phyloP scores from a whole-genome alignment of 495 filamentous ascomycete species.

The Penicillium nucicola region DNA sequence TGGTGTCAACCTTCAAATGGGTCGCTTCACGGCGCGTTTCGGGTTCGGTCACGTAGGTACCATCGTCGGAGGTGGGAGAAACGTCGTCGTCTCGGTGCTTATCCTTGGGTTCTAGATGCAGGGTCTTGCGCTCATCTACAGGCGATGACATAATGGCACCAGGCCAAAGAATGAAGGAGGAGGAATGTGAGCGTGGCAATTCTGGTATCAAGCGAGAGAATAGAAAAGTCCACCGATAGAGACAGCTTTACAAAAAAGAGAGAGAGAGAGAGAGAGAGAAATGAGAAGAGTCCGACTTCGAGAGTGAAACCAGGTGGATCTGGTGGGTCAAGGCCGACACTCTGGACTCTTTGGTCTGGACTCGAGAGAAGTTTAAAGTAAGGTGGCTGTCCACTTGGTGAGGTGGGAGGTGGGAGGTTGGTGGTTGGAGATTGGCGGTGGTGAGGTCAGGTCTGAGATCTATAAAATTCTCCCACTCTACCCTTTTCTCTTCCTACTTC shows the following conservation, averaged over 20 bases:
- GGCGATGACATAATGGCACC: slow-evolving; percentile 54
- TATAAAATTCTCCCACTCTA: too few relatives aligned
- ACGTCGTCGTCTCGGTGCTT: slow-evolving; percentile 12
- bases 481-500: too few relatives aligned
- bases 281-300: background rate
- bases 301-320: too few relatives aligned
- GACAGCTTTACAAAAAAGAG: background rate
- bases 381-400: too few relatives aligned
- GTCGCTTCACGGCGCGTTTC: slow-evolving; percentile 19
- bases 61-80: slow-evolving; percentile 37
- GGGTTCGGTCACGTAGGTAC: slow-evolving; percentile 32
- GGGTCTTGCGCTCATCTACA: slow-evolving; percentile 35
- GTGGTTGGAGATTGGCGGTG: too few relatives aligned
- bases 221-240: background rate
- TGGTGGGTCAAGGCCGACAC: too few relatives aligned
- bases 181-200: background rate
- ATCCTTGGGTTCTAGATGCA: slow-evolving; percentile 22
- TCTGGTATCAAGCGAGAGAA: background rate
- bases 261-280: too few relatives aligned
- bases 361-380: too few relatives aligned
- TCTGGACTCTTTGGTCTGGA: too few relatives aligned
- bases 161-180: slow-evolving; percentile 28
- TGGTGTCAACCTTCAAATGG: slow-evolving; percentile 35
- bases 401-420: too few relatives aligned
- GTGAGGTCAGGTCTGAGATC: too few relatives aligned